Base-by-base conservation (phyloP, 2,329 filamentous ascomycete genomes). In the Thielaviopsis punctulata region DNA sequence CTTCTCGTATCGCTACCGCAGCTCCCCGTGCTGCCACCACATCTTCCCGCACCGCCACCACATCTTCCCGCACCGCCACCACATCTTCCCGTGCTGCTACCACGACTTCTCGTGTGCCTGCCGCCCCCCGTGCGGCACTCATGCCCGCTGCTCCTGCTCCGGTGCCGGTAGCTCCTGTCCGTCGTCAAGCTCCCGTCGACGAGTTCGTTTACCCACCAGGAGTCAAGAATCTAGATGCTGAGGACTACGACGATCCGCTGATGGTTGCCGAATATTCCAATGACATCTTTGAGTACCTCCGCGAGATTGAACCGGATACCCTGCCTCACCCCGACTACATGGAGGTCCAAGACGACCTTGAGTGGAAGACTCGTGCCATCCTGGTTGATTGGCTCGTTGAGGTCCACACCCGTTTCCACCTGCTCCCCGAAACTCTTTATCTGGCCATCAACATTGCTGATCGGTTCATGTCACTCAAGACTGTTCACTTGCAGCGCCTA, bases 281-380 rank as follows among this genome's bases (percentile, higher is more conserved):
- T 55, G 92, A 98, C 64, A 96, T 98, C 63, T 96, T 96, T 63
- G 88, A 95, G 59, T 96, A 98, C 67, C 77, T 96, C 58, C 82
- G 80, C 62, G 82, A 93, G 60, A 77, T 96, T 22, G 92, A 98
- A 69, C 72, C 69, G 73, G 65, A 87, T 73, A 67, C 80, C 0
- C 66, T 89, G 63, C 88, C 90, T 59, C 95, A 96, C 68, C 82
- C 88, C 18, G 72, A 92, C 57, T 98, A 98, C 72, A 98, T 98
- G 81, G 78, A 84, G 49, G 86, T 90, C 68, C 92, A 98, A 65
- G 84, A 86, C 58, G 88, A 95, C 60, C 75, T 98, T 12, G 90
- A 95, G 67, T 98, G 92, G 92, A 95, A 95, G 76, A 95, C 94
- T 71, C 86, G 92, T 60, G 90, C 89, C 57, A 95, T 98, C 59